These are phyloP conservation scores for Mariannaea sp. DNA, from an alignment of 2,329 filamentous ascomycete genomes.

Conservation along the genomic window DNA sequence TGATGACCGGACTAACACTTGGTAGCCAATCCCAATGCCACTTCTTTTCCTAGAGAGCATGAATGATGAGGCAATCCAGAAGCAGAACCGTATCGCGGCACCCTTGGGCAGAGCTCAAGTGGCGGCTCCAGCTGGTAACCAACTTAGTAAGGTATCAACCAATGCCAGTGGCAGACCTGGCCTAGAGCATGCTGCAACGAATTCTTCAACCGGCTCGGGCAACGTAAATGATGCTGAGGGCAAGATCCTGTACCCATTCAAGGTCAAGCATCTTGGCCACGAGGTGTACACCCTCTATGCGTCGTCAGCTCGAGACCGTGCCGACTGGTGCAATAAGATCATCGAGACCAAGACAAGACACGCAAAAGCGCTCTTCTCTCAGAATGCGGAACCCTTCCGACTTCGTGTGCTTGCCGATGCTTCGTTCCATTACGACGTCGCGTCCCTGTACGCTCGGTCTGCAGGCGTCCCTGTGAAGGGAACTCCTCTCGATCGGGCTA, in stretches of 20 bases:
- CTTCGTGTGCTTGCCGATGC: constrained; percentile 90
- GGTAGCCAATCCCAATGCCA: constrained; percentile 89
- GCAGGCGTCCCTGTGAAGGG: constrained; percentile 78
- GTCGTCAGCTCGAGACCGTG: constrained; percentile 71
- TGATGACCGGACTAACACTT: constrained; percentile 32
- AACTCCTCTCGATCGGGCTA: constrained; percentile 89
- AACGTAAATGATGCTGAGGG: constrained; percentile 72
- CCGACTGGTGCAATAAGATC: constrained; percentile 93
- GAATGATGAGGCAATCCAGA: constrained; percentile 88
- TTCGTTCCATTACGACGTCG: constrained; percentile 79
- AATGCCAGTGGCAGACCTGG: constrained; percentile 59
- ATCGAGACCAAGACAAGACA: constrained; percentile 94
- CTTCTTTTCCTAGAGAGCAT: constrained; percentile 89
- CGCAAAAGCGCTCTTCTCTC: constrained; percentile 82
- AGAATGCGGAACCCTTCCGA: constrained; percentile 95
- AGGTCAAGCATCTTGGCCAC: constrained; percentile 91
- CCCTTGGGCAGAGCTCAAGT: constrained; percentile 63
- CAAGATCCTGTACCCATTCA: constrained; percentile 90
- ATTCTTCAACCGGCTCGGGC: constrained; percentile 63
- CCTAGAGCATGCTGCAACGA: constrained; percentile 71
- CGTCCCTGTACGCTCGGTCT: constrained; percentile 63
- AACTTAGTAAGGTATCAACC: constrained; percentile 60
- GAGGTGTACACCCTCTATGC: constrained; percentile 93
- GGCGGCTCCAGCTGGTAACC: constrained; percentile 63
- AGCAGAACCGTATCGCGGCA: constrained; percentile 74